phyloP scores from a whole-genome alignment of 2,329 filamentous ascomycete genomes.

The Cladorrhinum sp. region DNA sequence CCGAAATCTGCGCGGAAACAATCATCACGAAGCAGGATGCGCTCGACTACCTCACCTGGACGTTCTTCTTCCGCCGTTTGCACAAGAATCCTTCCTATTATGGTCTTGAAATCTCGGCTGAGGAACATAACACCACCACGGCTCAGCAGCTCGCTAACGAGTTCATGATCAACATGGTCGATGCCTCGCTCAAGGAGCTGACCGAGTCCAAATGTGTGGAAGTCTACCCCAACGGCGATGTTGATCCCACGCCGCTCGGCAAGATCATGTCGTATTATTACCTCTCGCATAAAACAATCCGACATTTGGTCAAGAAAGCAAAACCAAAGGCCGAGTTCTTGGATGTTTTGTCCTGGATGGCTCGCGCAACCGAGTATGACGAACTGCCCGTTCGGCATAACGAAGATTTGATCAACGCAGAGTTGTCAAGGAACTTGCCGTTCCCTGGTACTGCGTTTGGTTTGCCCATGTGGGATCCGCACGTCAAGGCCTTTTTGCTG shows the following conservation, averaged over 20 bases:
- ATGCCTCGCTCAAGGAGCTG: conserved; percentile 78
- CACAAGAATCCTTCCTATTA: conserved; percentile 99
- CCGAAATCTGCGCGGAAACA: conserved; percentile 90
- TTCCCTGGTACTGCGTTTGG: conserved; percentile 58
- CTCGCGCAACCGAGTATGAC: conserved; percentile 89
- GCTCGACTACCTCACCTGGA: conserved; percentile 97
- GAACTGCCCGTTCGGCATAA: conserved; percentile 97
- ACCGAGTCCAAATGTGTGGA: conserved; percentile 80
- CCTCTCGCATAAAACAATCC: conserved; percentile 89
- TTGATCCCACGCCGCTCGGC: conserved; percentile 85
- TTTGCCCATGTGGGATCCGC: conserved; percentile 95
- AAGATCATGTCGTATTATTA: conserved; percentile 99
- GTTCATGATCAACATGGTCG: conserved; percentile 91
- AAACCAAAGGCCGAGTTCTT: conserved; percentile 73
- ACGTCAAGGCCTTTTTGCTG: conserved; percentile 92
- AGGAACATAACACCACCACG: conserved; percentile 83
- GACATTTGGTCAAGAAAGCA: conserved; percentile 73
- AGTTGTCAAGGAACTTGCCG: conserved; percentile 79
- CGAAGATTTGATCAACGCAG: conserved; percentile 93
- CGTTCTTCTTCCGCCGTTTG: conserved; percentile 94
- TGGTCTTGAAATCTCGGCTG: conserved; percentile 86
- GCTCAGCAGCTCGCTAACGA: conserved; percentile 88
- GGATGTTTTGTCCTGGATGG: conserved; percentile 89
- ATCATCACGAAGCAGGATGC: conserved; percentile 95
- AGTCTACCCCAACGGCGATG: conserved; percentile 80